Percentiles rank a stretch among this genome's conserved stretches.
Evolutionary conservation across 805 yeast species (phyloP).

Genomic region (Cyberlindnera mycetangii): DNA sequence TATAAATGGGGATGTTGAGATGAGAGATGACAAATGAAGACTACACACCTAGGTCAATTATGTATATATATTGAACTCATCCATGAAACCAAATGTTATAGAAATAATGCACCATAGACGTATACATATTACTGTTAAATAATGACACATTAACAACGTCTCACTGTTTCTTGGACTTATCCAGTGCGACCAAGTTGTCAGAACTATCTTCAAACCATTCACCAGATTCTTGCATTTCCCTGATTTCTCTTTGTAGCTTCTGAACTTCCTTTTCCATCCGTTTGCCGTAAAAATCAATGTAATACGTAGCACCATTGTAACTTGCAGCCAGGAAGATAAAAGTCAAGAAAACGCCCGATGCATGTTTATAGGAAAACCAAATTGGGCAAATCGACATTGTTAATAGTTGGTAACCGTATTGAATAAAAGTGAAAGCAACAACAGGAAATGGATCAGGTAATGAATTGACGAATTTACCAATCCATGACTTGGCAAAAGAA

Average conservation of each 20-base stretch:
- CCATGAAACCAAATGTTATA: too few species aligned
- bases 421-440: constrained; percentile 79
- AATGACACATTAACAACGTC: too few species aligned
- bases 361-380: constrained; percentile 70
- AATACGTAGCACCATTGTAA: constrained; percentile 93
- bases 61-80: too few species aligned
- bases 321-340: constrained; percentile 77
- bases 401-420: constrained; percentile 78
- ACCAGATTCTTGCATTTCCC: constrained; percentile 45
- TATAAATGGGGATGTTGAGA: too few species aligned
- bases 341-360: constrained; percentile 65
- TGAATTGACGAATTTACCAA: constrained; percentile 77
- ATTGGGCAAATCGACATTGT: constrained; percentile 90
- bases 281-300: constrained; percentile 87
- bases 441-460: constrained; percentile 87
- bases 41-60: too few species aligned
- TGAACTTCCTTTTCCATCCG: constrained; percentile 83
- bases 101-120: too few species aligned
- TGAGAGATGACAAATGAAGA: too few species aligned
- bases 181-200: constrained; percentile 6
- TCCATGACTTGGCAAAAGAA: constrained; percentile 56
- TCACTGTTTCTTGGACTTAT: too few species aligned
- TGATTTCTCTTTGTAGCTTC: constrained; percentile 68
- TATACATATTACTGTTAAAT: too few species aligned
- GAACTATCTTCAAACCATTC: constrained; percentile 18